Conservation (phyloP, 371 early-diverging fungal genomes). For the Gilbertella persicaria region DNA sequence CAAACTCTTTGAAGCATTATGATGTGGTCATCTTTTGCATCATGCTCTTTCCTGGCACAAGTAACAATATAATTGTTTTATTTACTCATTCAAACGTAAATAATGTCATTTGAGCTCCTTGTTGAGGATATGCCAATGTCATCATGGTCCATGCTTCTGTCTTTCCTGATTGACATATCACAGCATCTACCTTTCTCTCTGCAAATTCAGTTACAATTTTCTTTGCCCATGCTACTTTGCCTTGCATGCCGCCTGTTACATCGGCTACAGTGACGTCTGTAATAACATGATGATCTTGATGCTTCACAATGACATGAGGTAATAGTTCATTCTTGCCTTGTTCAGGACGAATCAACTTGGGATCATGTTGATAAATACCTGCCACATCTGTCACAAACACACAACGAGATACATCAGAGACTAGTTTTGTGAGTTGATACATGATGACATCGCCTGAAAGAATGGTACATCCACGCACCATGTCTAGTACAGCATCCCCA, state of each 20-base stretch:
- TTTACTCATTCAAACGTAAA: too few relatives aligned
- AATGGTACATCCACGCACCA: slow-evolving; percentile 41
- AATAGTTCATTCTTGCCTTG: slow-evolving; percentile 5
- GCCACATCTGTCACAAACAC: slow-evolving; percentile 53
- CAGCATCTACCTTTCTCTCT: slow-evolving; percentile 22
- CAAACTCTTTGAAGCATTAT: too few relatives aligned
- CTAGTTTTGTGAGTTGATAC: slow-evolving; percentile 30
- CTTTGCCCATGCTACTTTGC: slow-evolving; percentile 45
- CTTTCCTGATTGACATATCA: slow-evolving; percentile 37
- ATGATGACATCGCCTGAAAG: slow-evolving; percentile 52
- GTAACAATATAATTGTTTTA: too few relatives aligned
- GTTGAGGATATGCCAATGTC: slow-evolving; percentile 6
- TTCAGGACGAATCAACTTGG: slow-evolving; percentile 20
- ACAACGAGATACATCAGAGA: slow-evolving; percentile 37
- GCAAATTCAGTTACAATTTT: slow-evolving; percentile 25
- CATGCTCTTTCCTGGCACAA: too few relatives aligned
- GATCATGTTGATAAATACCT: slow-evolving; percentile 46
- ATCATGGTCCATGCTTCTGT: slow-evolving; percentile 27
- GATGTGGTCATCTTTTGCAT: too few relatives aligned
- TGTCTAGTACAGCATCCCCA: slow-evolving; percentile 52
- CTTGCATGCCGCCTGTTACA: slow-evolving; percentile 53
- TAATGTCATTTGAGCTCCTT: slow-evolving; percentile 2
- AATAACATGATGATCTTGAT: neutral
- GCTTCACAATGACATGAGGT: neutral
- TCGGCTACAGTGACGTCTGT: slow-evolving; percentile 15